Conservation (phyloP, 2,329 filamentous ascomycete genomes). For the Trichoderma harzianum region DNA sequence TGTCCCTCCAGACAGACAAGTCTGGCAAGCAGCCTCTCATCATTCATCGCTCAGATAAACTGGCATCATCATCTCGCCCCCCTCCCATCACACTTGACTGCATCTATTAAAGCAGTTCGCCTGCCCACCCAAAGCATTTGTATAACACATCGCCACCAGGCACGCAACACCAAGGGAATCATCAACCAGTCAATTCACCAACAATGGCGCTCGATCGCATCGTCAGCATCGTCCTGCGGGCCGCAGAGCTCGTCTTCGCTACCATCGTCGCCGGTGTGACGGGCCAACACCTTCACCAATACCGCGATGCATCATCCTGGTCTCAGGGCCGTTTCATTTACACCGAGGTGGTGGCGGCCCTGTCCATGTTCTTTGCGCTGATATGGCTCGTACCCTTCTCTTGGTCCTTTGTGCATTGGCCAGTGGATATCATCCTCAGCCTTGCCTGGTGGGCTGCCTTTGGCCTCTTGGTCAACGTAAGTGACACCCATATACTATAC, state of each 20-base stretch:
- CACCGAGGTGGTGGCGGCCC: conserved; percentile 65
- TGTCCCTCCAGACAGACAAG: background rate
- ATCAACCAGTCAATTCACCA: background rate
- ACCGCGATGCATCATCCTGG: conserved; percentile 47
- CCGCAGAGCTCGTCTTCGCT: conserved; percentile 62
- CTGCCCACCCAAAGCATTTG: background rate
- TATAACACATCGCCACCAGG: background rate
- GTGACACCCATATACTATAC: conserved; percentile 26
- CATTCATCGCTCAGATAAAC: background rate
- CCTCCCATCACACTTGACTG: too few relatives aligned
- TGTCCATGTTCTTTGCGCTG: conserved; percentile 66
- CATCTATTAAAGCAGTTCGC: background rate
- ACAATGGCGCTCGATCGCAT: conserved; percentile 41
- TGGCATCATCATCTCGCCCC: background rate
- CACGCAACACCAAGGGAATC: background rate
- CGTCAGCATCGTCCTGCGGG: conserved; percentile 38
- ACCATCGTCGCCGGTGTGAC: conserved; percentile 69
- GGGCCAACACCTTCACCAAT: conserved; percentile 59
- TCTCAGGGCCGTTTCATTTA: conserved; percentile 67
- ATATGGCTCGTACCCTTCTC: conserved; percentile 72
- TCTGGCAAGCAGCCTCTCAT: background rate
- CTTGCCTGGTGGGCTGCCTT: conserved; percentile 69
- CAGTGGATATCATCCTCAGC: conserved; percentile 66
- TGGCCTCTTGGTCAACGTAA: conserved; percentile 60
- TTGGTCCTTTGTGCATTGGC: conserved; percentile 65